These are phyloP conservation scores for Nicotiana attenuata DNA, from an alignment of 257 asterid species.

Conservation along the genomic window DNA sequence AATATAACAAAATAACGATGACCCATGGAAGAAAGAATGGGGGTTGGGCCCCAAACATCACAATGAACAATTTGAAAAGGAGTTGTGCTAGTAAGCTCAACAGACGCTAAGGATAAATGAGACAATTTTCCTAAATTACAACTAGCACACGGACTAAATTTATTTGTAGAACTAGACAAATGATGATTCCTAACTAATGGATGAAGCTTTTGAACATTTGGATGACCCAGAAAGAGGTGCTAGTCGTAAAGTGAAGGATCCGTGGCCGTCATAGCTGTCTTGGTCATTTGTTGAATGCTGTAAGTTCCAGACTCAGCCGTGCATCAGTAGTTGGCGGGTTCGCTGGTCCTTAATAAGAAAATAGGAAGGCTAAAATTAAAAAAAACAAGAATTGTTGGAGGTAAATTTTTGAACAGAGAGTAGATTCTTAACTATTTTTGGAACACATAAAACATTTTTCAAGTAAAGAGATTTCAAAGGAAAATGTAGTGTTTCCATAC, in stretches of 20 bases:
- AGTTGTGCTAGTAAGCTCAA: neutral
- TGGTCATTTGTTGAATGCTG: neutral
- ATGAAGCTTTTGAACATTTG: neutral
- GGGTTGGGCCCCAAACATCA: too few species aligned
- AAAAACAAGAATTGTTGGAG: too few species aligned
- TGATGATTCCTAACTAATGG: neutral
- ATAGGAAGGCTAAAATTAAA: neutral
- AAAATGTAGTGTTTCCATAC: too few species aligned
- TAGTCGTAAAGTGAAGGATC: neutral
- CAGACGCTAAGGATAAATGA: neutral
- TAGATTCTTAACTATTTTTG: too few species aligned
- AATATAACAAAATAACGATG: too few species aligned
- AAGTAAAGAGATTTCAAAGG: too few species aligned
- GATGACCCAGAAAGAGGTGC: neutral
- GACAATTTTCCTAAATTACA: conserved; percentile 1
- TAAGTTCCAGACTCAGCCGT: neutral
- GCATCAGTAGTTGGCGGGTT: neutral
- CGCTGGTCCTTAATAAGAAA: neutral
- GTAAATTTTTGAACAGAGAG: too few species aligned
- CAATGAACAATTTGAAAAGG: neutral
- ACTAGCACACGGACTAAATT: neutral
- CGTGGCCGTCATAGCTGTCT: neutral
- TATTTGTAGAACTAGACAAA: neutral
- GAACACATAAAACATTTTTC: too few species aligned
- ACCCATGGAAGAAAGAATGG: too few species aligned